Evolutionary conservation across 2,329 filamentous ascomycete genomes (phyloP).

Genomic region (Ciborinia camelliae): DNA sequence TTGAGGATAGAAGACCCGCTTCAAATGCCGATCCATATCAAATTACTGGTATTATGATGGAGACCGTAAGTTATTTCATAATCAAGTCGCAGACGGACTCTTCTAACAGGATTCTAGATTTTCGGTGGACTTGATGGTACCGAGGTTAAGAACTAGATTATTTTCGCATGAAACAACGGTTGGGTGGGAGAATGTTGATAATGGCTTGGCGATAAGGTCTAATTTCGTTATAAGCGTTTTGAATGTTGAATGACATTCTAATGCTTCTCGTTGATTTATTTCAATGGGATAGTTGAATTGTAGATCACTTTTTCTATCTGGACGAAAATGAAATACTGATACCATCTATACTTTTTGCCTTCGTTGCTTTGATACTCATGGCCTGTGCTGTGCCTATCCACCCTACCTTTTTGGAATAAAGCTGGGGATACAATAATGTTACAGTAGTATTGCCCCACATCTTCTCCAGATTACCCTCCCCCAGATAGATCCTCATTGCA

Average conservation of each 20-base stretch:
- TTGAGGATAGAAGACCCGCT: conserved; percentile 79
- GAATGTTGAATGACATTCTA: too few relatives aligned
- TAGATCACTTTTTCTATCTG: not conserved
- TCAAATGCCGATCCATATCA: conserved; percentile 88
- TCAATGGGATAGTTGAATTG: not conserved
- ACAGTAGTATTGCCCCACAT: conserved; percentile 13
- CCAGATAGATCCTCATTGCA: conserved; percentile 5
- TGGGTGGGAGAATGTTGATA: conserved; percentile 13
- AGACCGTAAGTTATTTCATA: conserved; percentile 35
- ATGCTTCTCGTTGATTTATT: not conserved
- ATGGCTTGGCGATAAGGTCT: conserved; percentile 17
- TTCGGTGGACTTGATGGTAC: conserved; percentile 33
- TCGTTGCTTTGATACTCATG: not conserved
- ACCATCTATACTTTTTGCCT: not conserved
- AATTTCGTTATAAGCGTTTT: conserved; percentile 14
- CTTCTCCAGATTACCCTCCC: conserved; percentile 13
- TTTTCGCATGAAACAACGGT: conserved; percentile 6
- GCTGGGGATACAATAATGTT: conserved; percentile 8
- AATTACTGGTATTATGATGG: conserved; percentile 44
- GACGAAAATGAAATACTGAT: conserved; percentile 3
- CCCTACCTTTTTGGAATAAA: not conserved
- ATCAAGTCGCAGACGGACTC: not conserved
- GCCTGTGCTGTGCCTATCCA: conserved; percentile 5
- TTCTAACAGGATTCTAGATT: conserved; percentile 31
- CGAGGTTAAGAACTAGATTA: conserved; percentile 22